These are phyloP conservation scores for Heterobasidion irregulare DNA, from an alignment of 1,284 basidiomycete species.

Conservation along the genomic window DNA sequence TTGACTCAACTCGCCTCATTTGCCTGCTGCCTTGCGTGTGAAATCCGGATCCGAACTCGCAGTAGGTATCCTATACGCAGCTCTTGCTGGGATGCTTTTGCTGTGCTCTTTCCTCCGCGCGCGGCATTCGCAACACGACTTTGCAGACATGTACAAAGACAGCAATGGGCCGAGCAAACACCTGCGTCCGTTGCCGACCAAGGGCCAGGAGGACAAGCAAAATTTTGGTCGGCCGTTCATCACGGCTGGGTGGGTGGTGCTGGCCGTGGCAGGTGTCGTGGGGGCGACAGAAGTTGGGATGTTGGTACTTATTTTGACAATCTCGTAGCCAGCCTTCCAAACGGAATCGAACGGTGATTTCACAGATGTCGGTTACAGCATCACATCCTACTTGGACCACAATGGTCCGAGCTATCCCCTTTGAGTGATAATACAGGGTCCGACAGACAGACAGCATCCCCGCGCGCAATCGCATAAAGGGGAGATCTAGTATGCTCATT, in stretches of 20 bases:
- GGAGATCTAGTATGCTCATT: too few species aligned
- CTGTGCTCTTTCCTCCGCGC: conserved; percentile 52
- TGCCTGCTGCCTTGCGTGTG: not conserved
- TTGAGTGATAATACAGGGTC: too few species aligned
- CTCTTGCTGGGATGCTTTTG: conserved; percentile 55
- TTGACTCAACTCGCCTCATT: not conserved
- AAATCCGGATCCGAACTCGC: not conserved
- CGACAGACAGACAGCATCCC: too few species aligned
- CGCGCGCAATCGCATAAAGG: too few species aligned
- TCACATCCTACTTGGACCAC: too few species aligned
- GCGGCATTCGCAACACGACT: conserved; percentile 62
- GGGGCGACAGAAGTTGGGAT: conserved; percentile 57
- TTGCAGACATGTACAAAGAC: conserved; percentile 42
- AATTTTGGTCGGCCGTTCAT: conserved; percentile 70
- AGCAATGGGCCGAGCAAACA: conserved; percentile 4
- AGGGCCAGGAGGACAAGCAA: conserved; percentile 49
- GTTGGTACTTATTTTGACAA: conserved; percentile 44
- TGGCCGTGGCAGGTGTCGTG: conserved; percentile 55
- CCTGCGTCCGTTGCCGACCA: conserved; percentile 30
- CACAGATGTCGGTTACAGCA: too few species aligned
- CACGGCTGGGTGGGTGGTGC: conserved; percentile 72
- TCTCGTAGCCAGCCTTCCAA: not conserved
- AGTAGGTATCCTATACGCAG: conserved; percentile 70
- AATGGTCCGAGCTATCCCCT: too few species aligned
- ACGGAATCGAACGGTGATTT: too few species aligned